Evolutionary conservation across 306 rosid genomes (phyloP).

Genomic region (Lathyrus sativus): DNA sequence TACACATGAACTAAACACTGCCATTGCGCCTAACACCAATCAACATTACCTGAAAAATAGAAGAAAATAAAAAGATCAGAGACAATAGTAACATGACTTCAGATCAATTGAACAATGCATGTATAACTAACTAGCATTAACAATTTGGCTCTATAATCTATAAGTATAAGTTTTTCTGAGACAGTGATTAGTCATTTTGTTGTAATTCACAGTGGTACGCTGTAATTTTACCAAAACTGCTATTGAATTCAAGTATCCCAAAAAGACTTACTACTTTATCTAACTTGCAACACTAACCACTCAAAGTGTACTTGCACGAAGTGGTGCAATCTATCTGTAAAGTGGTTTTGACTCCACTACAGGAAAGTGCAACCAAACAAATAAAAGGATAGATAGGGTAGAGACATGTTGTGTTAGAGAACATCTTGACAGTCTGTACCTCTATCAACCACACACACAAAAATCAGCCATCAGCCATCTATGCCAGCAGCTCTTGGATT

Average conservation of each 20-base stretch:
- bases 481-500: no score
- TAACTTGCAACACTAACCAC: not conserved
- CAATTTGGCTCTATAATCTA: not conserved
- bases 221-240: not conserved
- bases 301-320: conserved; percentile 8
- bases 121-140: conserved; percentile 8
- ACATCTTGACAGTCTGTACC: not conserved
- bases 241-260: not conserved
- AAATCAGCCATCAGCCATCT: no score
- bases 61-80: conserved; percentile 15
- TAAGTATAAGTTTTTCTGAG: no score
- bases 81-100: conserved; percentile 15
- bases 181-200: not conserved
- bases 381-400: conserved; percentile 1
- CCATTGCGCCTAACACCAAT: conserved; percentile 21
- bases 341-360: not conserved
- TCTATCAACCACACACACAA: not conserved
- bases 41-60: conserved; percentile 38
- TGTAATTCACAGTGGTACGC: not conserved
- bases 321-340: not conserved
- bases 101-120: conserved; percentile 20
- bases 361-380: conserved; percentile 31
- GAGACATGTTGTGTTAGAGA: not conserved
- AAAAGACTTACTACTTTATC: conserved; percentile 2
- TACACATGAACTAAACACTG: conserved; percentile 28